Base-by-base conservation (phyloP, 73 alveolate species). In the Uronychia setigera region DNA sequence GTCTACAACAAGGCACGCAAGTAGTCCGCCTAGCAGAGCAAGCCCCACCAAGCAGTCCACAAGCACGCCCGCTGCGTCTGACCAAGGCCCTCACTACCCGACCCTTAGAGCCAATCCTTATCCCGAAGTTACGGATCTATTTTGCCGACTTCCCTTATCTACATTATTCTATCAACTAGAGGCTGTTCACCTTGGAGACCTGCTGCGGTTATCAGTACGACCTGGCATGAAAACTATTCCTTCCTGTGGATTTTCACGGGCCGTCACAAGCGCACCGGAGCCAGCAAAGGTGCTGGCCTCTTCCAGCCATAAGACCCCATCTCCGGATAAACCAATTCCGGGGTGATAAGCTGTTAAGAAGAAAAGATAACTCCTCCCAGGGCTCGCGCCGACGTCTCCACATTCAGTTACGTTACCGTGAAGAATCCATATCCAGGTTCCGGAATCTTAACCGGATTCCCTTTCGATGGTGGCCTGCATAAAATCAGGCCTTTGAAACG, bases 151-250 rank as follows among this genome's bases (percentile, higher is more conserved):
- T 96, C 99, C 99, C 99, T 19, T 60, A 5, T 5, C 32, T 60
- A 60, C 29, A 60, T 60, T 26, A 26, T 60, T 26, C 29, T 26
- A 26, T 60, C 29, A 98, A 94, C 98, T 97, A 96, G 98, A 96
- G 99, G 99, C 98, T 96, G 96, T 97, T 92, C 90, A 93, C 98
- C 98, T 94, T 94, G 99, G 99, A 96, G 99, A 94, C 99, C 98
- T 96, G 98, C 93, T 96, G 99, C 98, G 99, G 99, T 96, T 96
- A 94, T 94, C 96, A 97, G 99, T 96, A 94, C 99, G 99, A 94
- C 96, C 98, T 86, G 93, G 94, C 77, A 88, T 93, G 97, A 93
- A 96, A 80, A 87, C 60, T 29, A 83, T 32, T 79, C 75, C 90
- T 94, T 94, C 97, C 95, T 95, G 86, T 93, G 94, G 97, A 91